Base-by-base conservation (phyloP, 2,329 filamentous ascomycete species). In the Cercospora beticola region DNA sequence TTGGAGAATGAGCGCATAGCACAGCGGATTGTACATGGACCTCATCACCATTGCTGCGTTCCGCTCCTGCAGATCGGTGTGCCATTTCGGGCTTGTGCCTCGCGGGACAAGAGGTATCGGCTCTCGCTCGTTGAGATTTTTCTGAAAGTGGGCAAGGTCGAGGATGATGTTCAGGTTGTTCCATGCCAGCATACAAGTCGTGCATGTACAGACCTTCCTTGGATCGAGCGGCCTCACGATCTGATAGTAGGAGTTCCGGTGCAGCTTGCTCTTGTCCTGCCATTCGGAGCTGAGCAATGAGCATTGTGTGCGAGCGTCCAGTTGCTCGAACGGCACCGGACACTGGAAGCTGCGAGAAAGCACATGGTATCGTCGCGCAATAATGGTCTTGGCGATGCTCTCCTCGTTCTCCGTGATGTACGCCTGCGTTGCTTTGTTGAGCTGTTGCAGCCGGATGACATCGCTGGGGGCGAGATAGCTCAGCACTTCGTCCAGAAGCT, bases 71-170 rank as follows among this genome's bases (percentile, higher is more conserved):
- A 88, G 79, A 6, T 78, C 64, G 18, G 72, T 68, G 71, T 88
- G 88, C 86, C 86, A 88, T 18, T 79, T 74, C 0, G 85, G 83
- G 5, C 74, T 66, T 6, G 77, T 78, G 0, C 86, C 86, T 1
- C 85, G 80, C 0, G 82, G 78, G 30, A 88, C 82, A 40, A 83
- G 82, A 0, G 85, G 84, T 1, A 89, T 83, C 0, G 86, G 86
- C 16, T 83, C 80, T 0, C 85, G 82, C 0, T 74, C 71, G 66
- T 88, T 83, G 7, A 88, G 81, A 54, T 85, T 74, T 1, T 73
- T 56, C 72, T 88, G 87, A 84, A 86, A 89, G 73, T 86, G 80
- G 0, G 85, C 82, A 72, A 88, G 85, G 72, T 89, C 87, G 10
- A 88, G 81, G 12, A 83, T 78, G 0, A 87, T 72, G 67, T 82